Conservation (phyloP, 2,329 filamentous ascomycete species). For the Trichoderma hamatum region DNA sequence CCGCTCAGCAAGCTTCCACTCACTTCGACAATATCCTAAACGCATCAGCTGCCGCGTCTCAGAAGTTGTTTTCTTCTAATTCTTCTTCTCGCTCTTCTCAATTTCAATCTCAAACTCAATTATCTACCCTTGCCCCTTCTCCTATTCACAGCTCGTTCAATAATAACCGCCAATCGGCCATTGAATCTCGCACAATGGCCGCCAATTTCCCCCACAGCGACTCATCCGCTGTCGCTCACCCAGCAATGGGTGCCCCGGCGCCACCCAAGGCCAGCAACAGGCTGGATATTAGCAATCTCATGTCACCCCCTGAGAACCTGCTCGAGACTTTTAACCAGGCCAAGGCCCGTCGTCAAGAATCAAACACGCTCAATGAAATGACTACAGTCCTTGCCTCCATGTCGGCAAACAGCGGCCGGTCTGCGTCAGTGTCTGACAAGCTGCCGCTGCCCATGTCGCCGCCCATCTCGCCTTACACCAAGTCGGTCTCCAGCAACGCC, state of each 20-base stretch:
- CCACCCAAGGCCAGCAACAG: conserved; percentile 42
- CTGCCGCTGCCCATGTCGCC: conserved; percentile 55
- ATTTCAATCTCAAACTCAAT: background rate
- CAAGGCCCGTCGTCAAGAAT: background rate
- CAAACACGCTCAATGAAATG: conserved; percentile 19
- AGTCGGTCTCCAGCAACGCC: conserved; percentile 39
- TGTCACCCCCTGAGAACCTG: conserved; percentile 63
- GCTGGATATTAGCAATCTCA: conserved; percentile 57
- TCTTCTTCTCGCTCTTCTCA: conserved; percentile 25
- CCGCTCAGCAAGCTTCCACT: conserved; percentile 36
- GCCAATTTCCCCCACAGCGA: conserved; percentile 32
- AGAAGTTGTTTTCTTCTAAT: conserved; percentile 27
- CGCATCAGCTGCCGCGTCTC: conserved; percentile 26
- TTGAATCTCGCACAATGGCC: conserved; percentile 35
- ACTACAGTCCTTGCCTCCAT: background rate
- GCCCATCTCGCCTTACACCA: conserved; percentile 57
- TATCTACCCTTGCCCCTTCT: conserved; percentile 22
- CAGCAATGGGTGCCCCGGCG: conserved; percentile 36
- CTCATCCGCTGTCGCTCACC: conserved; percentile 27
- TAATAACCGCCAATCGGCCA: background rate
- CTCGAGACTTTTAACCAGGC: conserved; percentile 54
- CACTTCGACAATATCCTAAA: conserved; percentile 37
- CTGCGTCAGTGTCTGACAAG: conserved; percentile 33
- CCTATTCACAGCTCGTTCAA: conserved; percentile 4
- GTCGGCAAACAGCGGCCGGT: conserved; percentile 33